phyloP scores from a whole-genome alignment of 2,329 filamentous ascomycete genomes.

The Dothistroma pini region DNA sequence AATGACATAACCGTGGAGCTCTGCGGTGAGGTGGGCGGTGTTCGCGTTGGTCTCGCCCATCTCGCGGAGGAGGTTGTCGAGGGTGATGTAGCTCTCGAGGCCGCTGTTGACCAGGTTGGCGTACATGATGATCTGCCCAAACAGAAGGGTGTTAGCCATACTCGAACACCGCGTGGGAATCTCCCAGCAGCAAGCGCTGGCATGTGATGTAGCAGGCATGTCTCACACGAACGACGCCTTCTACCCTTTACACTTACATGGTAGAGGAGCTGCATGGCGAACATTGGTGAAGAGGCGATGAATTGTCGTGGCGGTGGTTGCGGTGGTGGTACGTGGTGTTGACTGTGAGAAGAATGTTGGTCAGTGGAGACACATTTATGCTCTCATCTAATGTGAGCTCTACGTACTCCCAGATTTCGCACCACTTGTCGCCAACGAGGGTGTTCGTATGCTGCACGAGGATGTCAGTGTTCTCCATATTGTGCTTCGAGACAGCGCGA shows the following conservation, averaged over 20 bases:
- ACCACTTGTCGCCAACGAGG: not conserved
- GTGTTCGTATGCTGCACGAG: not conserved
- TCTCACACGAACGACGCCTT: not conserved
- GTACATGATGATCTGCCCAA: not conserved
- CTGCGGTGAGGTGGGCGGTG: not conserved
- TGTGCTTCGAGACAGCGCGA: not conserved
- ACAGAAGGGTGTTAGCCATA: not conserved
- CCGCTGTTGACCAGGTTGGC: not conserved
- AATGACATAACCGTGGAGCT: not conserved
- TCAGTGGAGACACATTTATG: not conserved
- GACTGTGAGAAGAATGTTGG: not conserved
- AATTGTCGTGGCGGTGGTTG: not conserved
- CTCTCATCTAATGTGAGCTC: not conserved
- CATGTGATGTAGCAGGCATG: not conserved
- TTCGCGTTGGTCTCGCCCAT: not conserved
- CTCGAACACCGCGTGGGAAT: not conserved
- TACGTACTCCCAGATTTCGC: not conserved
- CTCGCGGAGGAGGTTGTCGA: constrained; percentile 2
- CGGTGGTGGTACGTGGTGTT: not conserved
- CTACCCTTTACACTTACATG: not conserved
- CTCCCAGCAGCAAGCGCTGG: not conserved
- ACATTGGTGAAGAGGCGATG: not conserved
- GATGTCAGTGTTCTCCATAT: not conserved
- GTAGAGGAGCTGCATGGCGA: constrained; percentile 2
- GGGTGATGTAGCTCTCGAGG: not conserved